These are phyloP conservation scores for Neoarthrinium moseri DNA, from an alignment of 2,329 filamentous ascomycete species.

Conservation along the genomic window DNA sequence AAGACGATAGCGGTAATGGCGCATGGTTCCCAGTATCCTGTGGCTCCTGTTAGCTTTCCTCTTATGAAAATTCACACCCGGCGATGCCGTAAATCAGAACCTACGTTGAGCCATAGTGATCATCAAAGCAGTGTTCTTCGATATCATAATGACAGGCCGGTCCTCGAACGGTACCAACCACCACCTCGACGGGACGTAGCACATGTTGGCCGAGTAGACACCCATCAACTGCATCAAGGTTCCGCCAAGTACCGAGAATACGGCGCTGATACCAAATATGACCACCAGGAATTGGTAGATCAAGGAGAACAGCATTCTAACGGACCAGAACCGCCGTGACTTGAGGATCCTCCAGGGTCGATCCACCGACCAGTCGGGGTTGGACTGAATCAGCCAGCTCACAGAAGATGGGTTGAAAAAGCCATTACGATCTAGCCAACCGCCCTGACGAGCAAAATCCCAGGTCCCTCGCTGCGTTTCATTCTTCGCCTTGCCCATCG, in stretches of 20 bases:
- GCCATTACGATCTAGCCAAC: neutral
- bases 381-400: neutral
- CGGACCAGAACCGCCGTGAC: neutral
- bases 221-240: conserved; percentile 4
- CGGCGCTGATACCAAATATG: conserved; percentile 1
- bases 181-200: neutral
- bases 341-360: neutral
- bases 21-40: conserved; percentile 5
- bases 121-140: neutral
- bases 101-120: neutral
- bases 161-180: neutral
- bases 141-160: neutral
- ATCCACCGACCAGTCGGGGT: neutral
- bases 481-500: neutral
- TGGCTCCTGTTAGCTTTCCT: neutral
- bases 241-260: conserved; percentile 4
- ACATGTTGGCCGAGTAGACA: conserved; percentile 6
- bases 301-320: neutral
- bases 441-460: neutral
- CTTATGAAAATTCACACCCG: no score
- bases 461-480: neutral
- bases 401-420: conserved; percentile 2
- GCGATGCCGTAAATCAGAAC: no score
- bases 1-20: conserved; percentile 6
- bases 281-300: neutral